Base-by-base conservation (phyloP, 495 filamentous ascomycete genomes). In the Hypoxylon trugodes region DNA sequence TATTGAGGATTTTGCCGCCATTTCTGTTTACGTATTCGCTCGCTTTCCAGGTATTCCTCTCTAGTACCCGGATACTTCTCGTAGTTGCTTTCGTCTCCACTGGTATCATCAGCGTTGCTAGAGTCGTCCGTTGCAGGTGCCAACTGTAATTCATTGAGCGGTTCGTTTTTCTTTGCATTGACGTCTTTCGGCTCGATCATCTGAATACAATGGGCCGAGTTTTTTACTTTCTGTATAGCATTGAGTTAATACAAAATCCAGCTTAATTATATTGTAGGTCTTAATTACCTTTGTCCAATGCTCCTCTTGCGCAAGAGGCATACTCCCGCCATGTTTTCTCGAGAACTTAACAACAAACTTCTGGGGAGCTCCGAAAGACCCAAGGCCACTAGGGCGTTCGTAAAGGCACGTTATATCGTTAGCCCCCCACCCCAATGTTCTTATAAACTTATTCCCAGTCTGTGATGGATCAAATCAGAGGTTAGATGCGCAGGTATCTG, bases 191-290 rank as follows among this genome's bases (percentile, higher is more conserved):
- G 42, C 4, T 19, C 19, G 9, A 62, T 25, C 12, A 18, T 0
- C 37, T 48, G 50, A 26, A 62, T n/a, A 18, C 42, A 49, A 25
- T 62, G 59, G 19, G 59, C 59, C 7, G 59, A 55, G 42, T 6
- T 9, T 21, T 26, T 40, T 6, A 62, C 19, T 43, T 62, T 50
- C 59, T 62, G 37, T 12, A 10, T 16, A 3, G 8, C 3, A 12
- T 26, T 36, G 19, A 3, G 35, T 55, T n/a, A 55, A 2, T 48
- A 48, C 25, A 4, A 6, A 24, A 13, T 3, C n/a, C 13, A 8
- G 13, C 16, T n/a, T 18, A 4, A 9, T 15, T 35, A 8, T 2
- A 28, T 12, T 19, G 13, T 25, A n/a, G 46, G 16, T 1, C 15
- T 35, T 24, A 45, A 37, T 33, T 33, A 55, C 51, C 18, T 13